Evolutionary conservation across 768 basidiomycete species (phyloP).

Genomic region (Hypholoma fasciculare): DNA sequence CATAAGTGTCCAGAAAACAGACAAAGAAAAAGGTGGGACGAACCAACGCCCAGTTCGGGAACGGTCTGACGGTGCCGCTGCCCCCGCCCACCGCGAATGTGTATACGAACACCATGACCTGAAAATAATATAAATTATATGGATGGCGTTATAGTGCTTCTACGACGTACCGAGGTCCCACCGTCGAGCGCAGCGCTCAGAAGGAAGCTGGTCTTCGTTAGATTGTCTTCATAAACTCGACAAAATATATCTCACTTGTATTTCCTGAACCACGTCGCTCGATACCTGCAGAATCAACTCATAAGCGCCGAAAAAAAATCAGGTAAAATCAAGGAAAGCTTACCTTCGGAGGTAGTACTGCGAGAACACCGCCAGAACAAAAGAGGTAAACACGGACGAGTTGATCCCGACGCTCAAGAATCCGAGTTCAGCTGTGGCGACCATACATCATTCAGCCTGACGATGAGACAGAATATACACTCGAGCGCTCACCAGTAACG

Average conservation of each 20-base stretch:
- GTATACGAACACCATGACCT: constrained; percentile 45
- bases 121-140: neutral
- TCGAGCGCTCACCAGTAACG: constrained; percentile 33
- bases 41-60: constrained; percentile 42
- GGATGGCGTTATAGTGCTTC: too few relatives aligned
- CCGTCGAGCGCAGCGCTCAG: constrained; percentile 55
- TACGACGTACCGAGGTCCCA: constrained; percentile 30
- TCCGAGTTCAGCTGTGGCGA: constrained; percentile 27
- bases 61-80: constrained; percentile 34
- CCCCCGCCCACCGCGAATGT: constrained; percentile 47
- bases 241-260: constrained; percentile 30
- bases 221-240: neutral
- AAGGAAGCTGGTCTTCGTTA: constrained; percentile 30
- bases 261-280: constrained; percentile 48
- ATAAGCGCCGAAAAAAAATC: neutral
- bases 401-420: constrained; percentile 59
- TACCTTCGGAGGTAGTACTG: constrained; percentile 42
- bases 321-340: neutral
- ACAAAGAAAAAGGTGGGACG: neutral
- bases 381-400: constrained; percentile 46
- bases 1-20: neutral
- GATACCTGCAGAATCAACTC: constrained; percentile 20
- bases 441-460: neutral
- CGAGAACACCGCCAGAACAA: constrained; percentile 44
- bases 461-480: too few relatives aligned